Evolutionary conservation across 2,329 filamentous ascomycete species (phyloP).

Genomic region (Dryadomyces quercus-mongolicae): DNA sequence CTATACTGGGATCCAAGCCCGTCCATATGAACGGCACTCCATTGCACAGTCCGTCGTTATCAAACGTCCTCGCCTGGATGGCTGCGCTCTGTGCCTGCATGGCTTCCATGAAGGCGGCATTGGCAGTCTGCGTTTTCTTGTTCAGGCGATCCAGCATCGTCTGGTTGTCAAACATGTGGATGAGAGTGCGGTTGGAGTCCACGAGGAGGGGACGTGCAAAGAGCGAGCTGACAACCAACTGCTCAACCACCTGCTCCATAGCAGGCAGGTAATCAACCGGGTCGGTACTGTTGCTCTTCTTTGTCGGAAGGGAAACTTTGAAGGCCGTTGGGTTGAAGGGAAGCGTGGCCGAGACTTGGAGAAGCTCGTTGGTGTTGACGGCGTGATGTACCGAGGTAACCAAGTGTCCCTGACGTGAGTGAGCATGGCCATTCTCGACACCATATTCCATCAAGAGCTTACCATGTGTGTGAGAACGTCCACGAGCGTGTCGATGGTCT

Average conservation of each 20-base stretch:
- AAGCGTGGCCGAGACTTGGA: constrained; percentile 22
- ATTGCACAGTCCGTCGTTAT: constrained; percentile 26
- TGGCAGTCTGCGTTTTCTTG: constrained; percentile 19
- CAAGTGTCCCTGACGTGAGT: constrained; percentile 20
- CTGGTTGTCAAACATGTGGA: constrained; percentile 27
- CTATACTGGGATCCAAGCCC: constrained; percentile 12
- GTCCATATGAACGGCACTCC: constrained; percentile 35
- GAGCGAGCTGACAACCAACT: constrained; percentile 23
- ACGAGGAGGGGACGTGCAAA: constrained; percentile 29
- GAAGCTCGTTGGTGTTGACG: constrained; percentile 28
- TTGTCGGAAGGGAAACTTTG: constrained; percentile 24
- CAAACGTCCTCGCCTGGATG: constrained; percentile 27
- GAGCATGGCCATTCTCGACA: neutral
- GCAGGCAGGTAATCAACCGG: constrained; percentile 23
- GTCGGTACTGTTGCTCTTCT: constrained; percentile 23
- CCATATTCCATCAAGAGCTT: neutral
- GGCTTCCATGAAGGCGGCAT: constrained; percentile 19
- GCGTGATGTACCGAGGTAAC: constrained; percentile 26
- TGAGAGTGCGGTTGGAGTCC: constrained; percentile 22
- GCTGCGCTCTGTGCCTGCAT: constrained; percentile 26
- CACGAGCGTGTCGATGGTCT: constrained; percentile 19
- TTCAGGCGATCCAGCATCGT: constrained; percentile 22
- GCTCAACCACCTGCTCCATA: constrained; percentile 19
- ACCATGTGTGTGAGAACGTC: constrained; percentile 27
- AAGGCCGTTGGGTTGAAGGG: constrained; percentile 30